Evolutionary conservation across 768 basidiomycete species (phyloP).

Genomic region (button mushroom (Agaricus bisporus)): DNA sequence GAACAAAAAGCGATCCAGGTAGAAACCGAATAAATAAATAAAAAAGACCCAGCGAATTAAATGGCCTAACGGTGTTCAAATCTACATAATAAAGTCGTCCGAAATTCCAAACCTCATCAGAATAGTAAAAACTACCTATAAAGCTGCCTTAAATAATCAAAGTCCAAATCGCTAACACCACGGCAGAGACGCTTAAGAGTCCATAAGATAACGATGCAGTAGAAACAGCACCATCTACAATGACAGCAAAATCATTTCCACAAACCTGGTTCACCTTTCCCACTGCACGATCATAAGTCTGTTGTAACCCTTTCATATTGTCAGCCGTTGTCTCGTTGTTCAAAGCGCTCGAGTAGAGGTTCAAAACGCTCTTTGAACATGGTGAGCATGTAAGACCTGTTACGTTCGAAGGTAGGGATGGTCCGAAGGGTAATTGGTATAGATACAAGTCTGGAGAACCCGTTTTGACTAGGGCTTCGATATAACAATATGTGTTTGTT

Average conservation of each 20-base stretch:
- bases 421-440: conserved; percentile 63
- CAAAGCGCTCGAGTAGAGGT: conserved; percentile 42
- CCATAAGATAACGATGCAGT: background rate
- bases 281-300: conserved; percentile 46
- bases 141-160: background rate
- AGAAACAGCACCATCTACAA: conserved; percentile 11
- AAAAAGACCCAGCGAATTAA: no score
- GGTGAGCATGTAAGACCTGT: conserved; percentile 48
- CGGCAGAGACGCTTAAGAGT: background rate
- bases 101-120: background rate
- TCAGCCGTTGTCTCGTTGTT: conserved; percentile 18
- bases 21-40: no score
- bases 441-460: conserved; percentile 68
- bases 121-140: background rate
- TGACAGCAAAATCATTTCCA: conserved; percentile 41
- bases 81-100: no score
- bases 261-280: conserved; percentile 40
- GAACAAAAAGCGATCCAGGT: no score
- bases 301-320: conserved; percentile 29
- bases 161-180: background rate
- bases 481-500: conserved; percentile 66
- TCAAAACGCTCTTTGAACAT: conserved; percentile 59
- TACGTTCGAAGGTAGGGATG: conserved; percentile 41
- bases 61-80: no score
- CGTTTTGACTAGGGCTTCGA: conserved; percentile 50